These are phyloP conservation scores for Blumeria hordei DNA, from an alignment of 2,329 filamentous ascomycete species.

Conservation along the genomic window DNA sequence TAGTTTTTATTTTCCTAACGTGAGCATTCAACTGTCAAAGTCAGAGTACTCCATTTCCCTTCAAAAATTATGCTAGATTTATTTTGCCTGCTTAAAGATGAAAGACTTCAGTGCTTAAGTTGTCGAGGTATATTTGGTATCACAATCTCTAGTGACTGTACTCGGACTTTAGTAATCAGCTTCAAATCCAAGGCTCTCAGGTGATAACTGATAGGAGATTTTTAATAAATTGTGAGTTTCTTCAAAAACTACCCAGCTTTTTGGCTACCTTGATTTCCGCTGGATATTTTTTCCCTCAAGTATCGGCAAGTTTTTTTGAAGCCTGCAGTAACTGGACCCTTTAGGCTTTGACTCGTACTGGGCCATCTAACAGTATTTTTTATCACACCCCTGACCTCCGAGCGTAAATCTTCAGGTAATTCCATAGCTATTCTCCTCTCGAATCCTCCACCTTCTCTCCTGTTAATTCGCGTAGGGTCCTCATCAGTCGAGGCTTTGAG, in stretches of 20 bases:
- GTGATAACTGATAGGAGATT: no score
- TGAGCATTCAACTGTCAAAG: no score
- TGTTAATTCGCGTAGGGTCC: constrained; percentile 40
- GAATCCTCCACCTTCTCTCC: constrained; percentile 59
- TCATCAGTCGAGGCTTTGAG: constrained; percentile 54
- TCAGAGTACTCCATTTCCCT: no score
- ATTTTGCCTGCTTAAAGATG: no score
- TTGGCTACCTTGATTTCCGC: constrained; percentile 22
- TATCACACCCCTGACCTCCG: constrained; percentile 52
- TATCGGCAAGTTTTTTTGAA: constrained; percentile 47
- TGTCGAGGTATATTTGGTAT: no score
- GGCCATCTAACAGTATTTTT: constrained; percentile 82
- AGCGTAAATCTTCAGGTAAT: constrained; percentile 37
- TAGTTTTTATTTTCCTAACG: no score
- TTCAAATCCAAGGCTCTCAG: no score
- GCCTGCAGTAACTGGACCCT: constrained; percentile 62
- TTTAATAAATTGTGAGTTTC: no score
- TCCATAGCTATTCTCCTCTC: constrained; percentile 62
- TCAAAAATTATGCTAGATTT: no score
- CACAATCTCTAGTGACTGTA: no score
- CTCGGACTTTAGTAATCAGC: no score
- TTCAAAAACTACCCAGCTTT: constrained; percentile 3
- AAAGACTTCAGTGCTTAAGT: no score
- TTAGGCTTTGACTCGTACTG: constrained; percentile 66
- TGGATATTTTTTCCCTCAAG: constrained; percentile 54